phyloP scores from a whole-genome alignment of 495 filamentous ascomycete genomes.

The Aspergillus cristatus region DNA sequence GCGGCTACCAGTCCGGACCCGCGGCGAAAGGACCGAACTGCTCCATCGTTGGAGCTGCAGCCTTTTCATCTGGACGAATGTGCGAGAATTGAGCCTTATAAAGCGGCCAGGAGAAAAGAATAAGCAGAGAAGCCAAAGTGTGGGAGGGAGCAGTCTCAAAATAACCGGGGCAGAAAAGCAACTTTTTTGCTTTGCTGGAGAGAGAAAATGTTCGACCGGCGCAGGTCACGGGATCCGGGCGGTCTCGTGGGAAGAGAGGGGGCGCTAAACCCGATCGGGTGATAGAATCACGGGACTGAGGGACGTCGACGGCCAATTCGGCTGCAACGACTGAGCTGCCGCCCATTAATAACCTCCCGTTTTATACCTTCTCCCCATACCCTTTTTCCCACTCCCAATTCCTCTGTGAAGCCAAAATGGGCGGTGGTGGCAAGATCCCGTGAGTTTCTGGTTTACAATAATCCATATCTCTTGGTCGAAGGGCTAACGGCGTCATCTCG shows the following conservation, averaged over 20 bases:
- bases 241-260: conserved; percentile 29
- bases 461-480: too few species aligned
- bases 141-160: too few species aligned
- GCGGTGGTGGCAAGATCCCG: conserved; percentile 77
- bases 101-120: too few species aligned
- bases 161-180: too few species aligned
- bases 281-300: conserved; percentile 25
- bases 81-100: background rate
- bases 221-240: conserved; percentile 34
- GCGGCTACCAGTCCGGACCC: conserved; percentile 39
- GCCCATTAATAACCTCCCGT: conserved; percentile 16
- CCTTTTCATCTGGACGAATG: conserved; percentile 52
- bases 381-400: conserved; percentile 17
- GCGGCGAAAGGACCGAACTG: conserved; percentile 55
- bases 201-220: conserved; percentile 18
- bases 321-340: conserved; percentile 19
- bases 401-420: conserved; percentile 25
- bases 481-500: conserved; percentile 15
- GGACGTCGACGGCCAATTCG: conserved; percentile 27
- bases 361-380: conserved; percentile 10
- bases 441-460: conserved; percentile 45
- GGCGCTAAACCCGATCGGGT: conserved; percentile 20
- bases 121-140: conserved; percentile 1
- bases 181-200: conserved; percentile 17
- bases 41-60: conserved; percentile 64